Evolutionary conservation across 768 basidiomycete species (phyloP).

Genomic region (Hysterangium stoloniferum): DNA sequence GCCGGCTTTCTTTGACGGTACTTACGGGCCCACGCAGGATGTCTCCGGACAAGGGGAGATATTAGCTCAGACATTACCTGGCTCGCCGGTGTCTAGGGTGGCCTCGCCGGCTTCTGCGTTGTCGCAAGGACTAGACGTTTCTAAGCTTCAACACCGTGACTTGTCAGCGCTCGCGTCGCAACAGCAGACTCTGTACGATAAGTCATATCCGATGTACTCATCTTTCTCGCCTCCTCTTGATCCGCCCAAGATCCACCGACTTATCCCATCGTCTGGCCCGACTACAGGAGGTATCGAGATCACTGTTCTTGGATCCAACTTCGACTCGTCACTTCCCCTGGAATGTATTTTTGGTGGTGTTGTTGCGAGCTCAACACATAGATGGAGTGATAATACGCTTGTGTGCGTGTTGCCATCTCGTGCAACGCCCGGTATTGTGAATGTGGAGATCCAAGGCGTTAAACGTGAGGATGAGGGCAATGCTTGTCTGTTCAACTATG

Average conservation of each 20-base stretch:
- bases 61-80: background rate
- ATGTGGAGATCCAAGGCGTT: conserved; percentile 82
- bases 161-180: conserved; percentile 28
- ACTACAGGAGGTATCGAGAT: conserved; percentile 92
- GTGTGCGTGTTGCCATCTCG: conserved; percentile 88
- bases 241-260: conserved; percentile 70
- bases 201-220: conserved; percentile 6
- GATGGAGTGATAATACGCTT: conserved; percentile 89
- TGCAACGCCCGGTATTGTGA: conserved; percentile 73
- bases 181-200: conserved; percentile 6
- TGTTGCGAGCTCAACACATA: conserved; percentile 72
- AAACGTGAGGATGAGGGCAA: conserved; percentile 42
- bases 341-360: conserved; percentile 83
- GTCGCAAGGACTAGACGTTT: conserved; percentile 17
- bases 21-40: background rate
- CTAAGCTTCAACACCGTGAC: conserved; percentile 38
- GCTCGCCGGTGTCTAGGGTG: background rate
- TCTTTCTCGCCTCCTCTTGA: conserved; percentile 6
- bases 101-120: conserved; percentile 1
- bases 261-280: conserved; percentile 79
- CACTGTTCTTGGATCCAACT: conserved; percentile 87
- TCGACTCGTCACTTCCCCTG: conserved; percentile 63
- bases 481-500: conserved; percentile 77
- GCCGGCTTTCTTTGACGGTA: background rate
- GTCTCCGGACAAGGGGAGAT: background rate